These are phyloP conservation scores for Suillus hirtellus DNA, from an alignment of 768 basidiomycete genomes.

Conservation along the genomic window DNA sequence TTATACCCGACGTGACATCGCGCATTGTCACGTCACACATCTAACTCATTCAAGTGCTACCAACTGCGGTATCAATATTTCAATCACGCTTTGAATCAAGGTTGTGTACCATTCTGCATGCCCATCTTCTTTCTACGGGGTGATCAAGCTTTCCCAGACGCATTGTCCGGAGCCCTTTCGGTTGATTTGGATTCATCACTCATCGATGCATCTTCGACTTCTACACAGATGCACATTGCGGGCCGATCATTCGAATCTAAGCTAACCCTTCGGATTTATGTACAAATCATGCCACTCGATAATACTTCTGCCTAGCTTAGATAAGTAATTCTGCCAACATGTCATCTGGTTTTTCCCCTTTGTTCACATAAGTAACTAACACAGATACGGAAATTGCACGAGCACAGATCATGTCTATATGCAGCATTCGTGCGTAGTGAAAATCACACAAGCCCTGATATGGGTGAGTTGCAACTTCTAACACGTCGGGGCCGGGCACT, in stretches of 20 bases:
- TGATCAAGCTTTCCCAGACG: background rate
- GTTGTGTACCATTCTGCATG: background rate
- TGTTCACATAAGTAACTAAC: background rate
- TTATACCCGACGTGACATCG: constrained; percentile 21
- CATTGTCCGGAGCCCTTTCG: background rate
- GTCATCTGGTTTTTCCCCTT: background rate
- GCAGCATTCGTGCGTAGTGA: background rate
- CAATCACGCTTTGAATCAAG: too few species aligned
- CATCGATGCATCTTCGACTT: background rate
- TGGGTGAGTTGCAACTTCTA: background rate
- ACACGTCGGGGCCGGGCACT: background rate
- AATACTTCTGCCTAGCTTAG: background rate
- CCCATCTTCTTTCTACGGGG: background rate
- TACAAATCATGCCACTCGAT: background rate
- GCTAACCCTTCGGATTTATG: background rate
- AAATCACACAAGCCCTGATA: background rate
- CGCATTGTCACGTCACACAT: constrained; percentile 30
- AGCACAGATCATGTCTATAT: background rate
- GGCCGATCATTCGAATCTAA: background rate
- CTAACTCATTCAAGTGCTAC: too few species aligned
- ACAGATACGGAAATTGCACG: background rate
- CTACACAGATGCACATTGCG: background rate
- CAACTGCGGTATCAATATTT: too few species aligned
- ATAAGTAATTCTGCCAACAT: background rate
- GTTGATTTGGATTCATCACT: background rate